These are phyloP conservation scores for Phytophthora macrochlamydospora DNA, from an alignment of 352 stramenopile genomes.

Conservation along the genomic window DNA sequence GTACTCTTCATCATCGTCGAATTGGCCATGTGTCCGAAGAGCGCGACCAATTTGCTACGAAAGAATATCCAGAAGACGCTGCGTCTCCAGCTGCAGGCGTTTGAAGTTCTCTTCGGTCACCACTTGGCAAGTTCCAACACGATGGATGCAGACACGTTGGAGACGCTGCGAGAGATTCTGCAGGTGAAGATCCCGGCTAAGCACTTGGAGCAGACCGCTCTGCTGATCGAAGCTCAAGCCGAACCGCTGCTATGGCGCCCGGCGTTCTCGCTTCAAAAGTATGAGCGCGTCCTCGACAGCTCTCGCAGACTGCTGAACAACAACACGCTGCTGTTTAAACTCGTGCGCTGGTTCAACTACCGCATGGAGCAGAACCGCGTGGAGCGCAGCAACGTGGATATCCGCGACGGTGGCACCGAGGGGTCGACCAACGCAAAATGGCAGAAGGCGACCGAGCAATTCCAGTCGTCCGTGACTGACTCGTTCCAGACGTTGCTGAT, in stretches of 20 bases:
- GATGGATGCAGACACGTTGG: constrained; percentile 51
- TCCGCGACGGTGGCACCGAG: constrained; percentile 38
- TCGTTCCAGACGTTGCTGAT: constrained; percentile 70
- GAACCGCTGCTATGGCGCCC: constrained; percentile 72
- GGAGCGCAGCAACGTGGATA: constrained; percentile 49
- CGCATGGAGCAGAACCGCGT: constrained; percentile 53
- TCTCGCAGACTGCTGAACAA: constrained; percentile 75
- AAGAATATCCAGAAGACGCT: constrained; percentile 76
- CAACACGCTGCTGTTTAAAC: constrained; percentile 78
- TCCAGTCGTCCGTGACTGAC: constrained; percentile 55
- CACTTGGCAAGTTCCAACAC: constrained; percentile 56
- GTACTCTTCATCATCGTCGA: constrained; percentile 78
- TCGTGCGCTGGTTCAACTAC: constrained; percentile 72
- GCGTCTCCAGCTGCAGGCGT: constrained; percentile 54
- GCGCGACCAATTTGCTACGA: constrained; percentile 55
- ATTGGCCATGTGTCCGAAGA: constrained; percentile 60
- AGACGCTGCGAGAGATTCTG: constrained; percentile 52
- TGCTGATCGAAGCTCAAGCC: constrained; percentile 58
- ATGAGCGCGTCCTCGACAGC: constrained; percentile 62
- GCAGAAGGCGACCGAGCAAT: constrained; percentile 49
- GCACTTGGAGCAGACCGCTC: constrained; percentile 46
- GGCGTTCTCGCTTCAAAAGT: constrained; percentile 70
- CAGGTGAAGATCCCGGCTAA: constrained; percentile 59
- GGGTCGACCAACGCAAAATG: constrained; percentile 45
- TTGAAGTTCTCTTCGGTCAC: constrained; percentile 67